These are phyloP conservation scores for Acidiella bohemica DNA, from an alignment of 495 filamentous ascomycete species.

Conservation along the genomic window DNA sequence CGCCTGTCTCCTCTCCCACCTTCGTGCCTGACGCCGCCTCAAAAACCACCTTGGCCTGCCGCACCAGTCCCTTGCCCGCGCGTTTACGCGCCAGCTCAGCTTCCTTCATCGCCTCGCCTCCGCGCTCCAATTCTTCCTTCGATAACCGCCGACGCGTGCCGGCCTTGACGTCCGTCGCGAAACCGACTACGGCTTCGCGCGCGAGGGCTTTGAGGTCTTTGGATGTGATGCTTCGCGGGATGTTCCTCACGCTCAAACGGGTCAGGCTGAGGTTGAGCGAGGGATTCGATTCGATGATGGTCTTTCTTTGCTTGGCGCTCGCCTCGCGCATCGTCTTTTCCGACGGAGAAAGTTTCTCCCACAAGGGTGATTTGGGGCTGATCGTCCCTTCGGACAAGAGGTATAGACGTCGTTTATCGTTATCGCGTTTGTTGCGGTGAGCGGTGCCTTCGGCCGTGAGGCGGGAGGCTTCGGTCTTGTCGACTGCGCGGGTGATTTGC, in stretches of 20 bases:
- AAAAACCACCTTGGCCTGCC: slow-evolving; percentile 87
- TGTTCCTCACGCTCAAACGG: slow-evolving; percentile 84
- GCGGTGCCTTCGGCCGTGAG: slow-evolving; percentile 55
- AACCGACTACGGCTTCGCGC: slow-evolving; percentile 78
- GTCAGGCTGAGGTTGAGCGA: slow-evolving; percentile 80
- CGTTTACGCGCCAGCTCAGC: slow-evolving; percentile 63
- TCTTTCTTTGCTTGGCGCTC: slow-evolving; percentile 75
- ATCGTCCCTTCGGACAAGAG: slow-evolving; percentile 80
- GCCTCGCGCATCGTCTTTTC: slow-evolving; percentile 82
- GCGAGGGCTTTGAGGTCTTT: slow-evolving; percentile 89
- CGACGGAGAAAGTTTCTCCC: slow-evolving; percentile 57
- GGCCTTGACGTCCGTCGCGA: slow-evolving; percentile 75
- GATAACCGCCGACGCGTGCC: slow-evolving; percentile 61
- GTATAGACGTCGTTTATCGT: slow-evolving; percentile 86
- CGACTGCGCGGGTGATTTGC: slow-evolving; percentile 71
- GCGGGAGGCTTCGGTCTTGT: slow-evolving; percentile 58
- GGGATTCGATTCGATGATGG: slow-evolving; percentile 79
- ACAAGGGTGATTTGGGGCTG: slow-evolving; percentile 53
- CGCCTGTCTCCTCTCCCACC: slow-evolving; percentile 55
- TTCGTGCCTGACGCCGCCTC: slow-evolving; percentile 74
- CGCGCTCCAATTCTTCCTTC: slow-evolving; percentile 70
- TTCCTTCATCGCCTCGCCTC: slow-evolving; percentile 61
- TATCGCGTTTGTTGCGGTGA: slow-evolving; percentile 53
- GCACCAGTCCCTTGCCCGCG: slow-evolving; percentile 85
- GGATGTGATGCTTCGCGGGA: slow-evolving; percentile 68